Evolutionary conservation across 352 stramenopile genomes (phyloP), one percentile per base, ranked within the genome.

Genomic region (Globisporangium polare): DNA sequence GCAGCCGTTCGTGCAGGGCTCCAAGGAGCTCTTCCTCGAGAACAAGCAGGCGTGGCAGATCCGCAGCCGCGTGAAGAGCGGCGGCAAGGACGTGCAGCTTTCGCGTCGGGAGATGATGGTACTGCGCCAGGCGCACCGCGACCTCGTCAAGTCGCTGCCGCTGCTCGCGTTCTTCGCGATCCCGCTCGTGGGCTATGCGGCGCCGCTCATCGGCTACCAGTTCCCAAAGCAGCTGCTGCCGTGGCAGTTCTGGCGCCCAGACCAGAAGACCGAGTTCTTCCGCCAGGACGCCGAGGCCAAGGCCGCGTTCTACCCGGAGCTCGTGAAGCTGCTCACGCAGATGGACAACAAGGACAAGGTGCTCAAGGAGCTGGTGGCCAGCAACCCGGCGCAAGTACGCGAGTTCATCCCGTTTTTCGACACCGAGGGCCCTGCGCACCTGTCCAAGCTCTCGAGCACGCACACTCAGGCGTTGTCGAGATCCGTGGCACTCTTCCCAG

Each of bases 191-290:
- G 86, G 86, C 37, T 92, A 95, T 67, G 71, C 75, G 18, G 86
- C 84, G 37, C 86, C 86, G 8, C 50, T 95, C 27, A 56, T 95
- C 33, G 86, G 84, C 37, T 95, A 92, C 65, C 79, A 91, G 62
- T 95, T 92, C 65, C 86, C 84, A 18, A 95, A 94, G 72, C 83
- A 90, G 53, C 45, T 92, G 24, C 67, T 95, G 54, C 84, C 86
- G 8, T 92, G 82, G 82, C 86, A 95, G 67, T 95, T 95, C 71
- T 95, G 86, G 86, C 75, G 83, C 7, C 71, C 84, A 1, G 83
- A 89, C 18, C 83, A 95, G 53, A 90, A 89, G 68, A 90, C 82
- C n/a, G 73, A 88, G 65, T 95, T 95, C 69, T 76, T 94, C 22
- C 69, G 66, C 9, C 72, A 92, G 55, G 80, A 94, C 57, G 83